Evolutionary conservation across 345 rosid genomes (phyloP).

Genomic region (Lepidium sativum): DNA sequence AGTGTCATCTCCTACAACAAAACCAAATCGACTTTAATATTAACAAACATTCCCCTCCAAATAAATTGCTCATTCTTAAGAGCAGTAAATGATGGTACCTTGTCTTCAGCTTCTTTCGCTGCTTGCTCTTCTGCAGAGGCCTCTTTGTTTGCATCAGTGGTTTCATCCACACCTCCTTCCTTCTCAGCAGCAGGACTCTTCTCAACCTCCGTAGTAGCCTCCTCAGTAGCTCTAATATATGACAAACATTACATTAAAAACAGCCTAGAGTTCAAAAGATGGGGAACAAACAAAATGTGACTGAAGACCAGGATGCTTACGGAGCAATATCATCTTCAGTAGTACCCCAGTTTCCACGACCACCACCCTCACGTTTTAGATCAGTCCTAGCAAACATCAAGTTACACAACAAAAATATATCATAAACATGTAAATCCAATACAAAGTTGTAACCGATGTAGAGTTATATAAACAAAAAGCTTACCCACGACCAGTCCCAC

Average conservation of each 20-base stretch:
- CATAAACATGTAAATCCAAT: not conserved
- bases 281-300: not conserved
- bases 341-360: slow-evolving; percentile 93
- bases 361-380: slow-evolving; percentile 84
- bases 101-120: slow-evolving; percentile 47
- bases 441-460: not conserved
- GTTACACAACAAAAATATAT: not conserved
- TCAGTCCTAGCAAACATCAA: slow-evolving; percentile 42
- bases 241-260: not conserved
- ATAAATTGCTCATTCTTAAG: no score
- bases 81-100: slow-evolving; percentile 30
- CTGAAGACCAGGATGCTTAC: slow-evolving; percentile 33
- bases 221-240: slow-evolving; percentile 51
- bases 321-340: slow-evolving; percentile 57
- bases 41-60: not conserved
- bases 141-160: slow-evolving; percentile 44
- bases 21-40: not conserved
- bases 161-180: slow-evolving; percentile 48
- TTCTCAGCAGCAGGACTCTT: slow-evolving; percentile 51
- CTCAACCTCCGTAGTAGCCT: slow-evolving; percentile 43
- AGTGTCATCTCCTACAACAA: slow-evolving; percentile 70
- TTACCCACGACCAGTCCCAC: slow-evolving; percentile 92
- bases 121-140: slow-evolving; percentile 25
- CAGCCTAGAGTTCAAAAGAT: not conserved
- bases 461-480: slow-evolving; percentile 11